A percentile compares a stretch with the other conserved stretches of the same genome.
phyloP scores from a whole-genome alignment of 2,329 filamentous ascomycete species.

The Camillea tinctor region DNA sequence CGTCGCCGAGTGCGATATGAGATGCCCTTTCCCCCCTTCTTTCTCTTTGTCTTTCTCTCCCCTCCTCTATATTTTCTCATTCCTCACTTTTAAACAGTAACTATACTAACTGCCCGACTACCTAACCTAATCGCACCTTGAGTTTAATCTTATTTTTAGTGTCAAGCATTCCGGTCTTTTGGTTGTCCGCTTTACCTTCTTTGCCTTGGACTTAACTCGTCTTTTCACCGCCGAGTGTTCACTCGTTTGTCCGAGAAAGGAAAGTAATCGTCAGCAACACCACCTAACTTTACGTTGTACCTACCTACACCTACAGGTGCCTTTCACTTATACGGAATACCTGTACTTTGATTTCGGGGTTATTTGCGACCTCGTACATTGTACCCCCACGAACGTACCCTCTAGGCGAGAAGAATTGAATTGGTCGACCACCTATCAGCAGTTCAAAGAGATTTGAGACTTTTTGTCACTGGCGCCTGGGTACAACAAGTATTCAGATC shows the following conservation, averaged over 20 bases:
- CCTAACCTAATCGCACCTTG: background rate
- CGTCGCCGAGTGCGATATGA: background rate
- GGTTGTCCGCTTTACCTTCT: background rate
- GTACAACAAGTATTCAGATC: background rate
- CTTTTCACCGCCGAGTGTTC: background rate
- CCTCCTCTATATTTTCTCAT: background rate
- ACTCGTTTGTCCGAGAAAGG: background rate
- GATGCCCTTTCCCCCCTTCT: no score
- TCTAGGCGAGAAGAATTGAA: background rate
- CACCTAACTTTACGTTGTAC: background rate
- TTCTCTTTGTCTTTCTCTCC: background rate
- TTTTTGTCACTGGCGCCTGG: background rate
- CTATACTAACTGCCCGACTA: no score
- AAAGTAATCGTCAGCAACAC: background rate
- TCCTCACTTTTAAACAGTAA: background rate
- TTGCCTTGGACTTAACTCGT: background rate
- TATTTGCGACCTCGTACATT: background rate
- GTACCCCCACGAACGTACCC: background rate
- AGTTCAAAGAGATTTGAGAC: background rate
- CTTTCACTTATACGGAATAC: no score
- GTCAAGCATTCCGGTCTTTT: background rate
- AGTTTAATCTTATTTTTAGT: background rate
- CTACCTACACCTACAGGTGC: background rate
- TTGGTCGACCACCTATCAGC: slow-evolving; percentile 7
- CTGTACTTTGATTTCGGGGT: background rate